Percentiles rank a stretch among this genome's conserved stretches.
Conservation (phyloP, 169 alveolate species). For the Cryptosporidium andersoni region DNA sequence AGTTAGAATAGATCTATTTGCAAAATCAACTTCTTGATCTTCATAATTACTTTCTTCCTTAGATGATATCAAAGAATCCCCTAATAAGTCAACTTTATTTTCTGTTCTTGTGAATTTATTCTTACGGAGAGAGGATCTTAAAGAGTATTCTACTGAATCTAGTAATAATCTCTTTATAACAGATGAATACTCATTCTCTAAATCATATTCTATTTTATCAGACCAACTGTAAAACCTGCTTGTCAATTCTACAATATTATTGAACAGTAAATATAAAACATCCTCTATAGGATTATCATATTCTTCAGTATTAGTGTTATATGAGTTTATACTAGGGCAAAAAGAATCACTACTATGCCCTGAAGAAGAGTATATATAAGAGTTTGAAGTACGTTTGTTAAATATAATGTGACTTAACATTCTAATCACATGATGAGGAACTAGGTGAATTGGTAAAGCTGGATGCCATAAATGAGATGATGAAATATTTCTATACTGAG, state of each 20-base stretch:
- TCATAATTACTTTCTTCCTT: not conserved
- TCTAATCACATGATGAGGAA: conserved; percentile 16
- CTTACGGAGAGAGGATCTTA: conserved; percentile 2
- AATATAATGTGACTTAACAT: conserved; percentile 28
- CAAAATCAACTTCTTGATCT: not conserved
- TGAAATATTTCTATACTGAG: not conserved
- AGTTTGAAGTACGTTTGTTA: conserved; percentile 3
- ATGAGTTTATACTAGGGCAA: not conserved
- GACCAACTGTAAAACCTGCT: conserved; percentile 46
- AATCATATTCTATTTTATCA: conserved; percentile 1
- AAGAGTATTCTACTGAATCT: conserved; percentile 34
- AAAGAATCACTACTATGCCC: not conserved
- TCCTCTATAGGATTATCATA: conserved; percentile 5
- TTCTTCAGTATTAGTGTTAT: conserved; percentile 26
- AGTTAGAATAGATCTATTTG: conserved; percentile 4
- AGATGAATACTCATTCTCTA: conserved; percentile 28
- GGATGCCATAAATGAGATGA: conserved; percentile 8
- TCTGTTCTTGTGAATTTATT: not conserved
- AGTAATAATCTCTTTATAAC: conserved; percentile 18
- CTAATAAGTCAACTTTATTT: not conserved
- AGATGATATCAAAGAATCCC: not conserved
- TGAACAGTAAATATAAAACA: conserved; percentile 35
- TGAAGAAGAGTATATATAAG: not conserved
- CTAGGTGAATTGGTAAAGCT: conserved; percentile 49
- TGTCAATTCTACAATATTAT: conserved; percentile 40